Percentiles rank a stretch among this genome's conserved stretches.
phyloP scores from a whole-genome alignment of 1,284 basidiomycete species.

The Trichosporon inkin region DNA sequence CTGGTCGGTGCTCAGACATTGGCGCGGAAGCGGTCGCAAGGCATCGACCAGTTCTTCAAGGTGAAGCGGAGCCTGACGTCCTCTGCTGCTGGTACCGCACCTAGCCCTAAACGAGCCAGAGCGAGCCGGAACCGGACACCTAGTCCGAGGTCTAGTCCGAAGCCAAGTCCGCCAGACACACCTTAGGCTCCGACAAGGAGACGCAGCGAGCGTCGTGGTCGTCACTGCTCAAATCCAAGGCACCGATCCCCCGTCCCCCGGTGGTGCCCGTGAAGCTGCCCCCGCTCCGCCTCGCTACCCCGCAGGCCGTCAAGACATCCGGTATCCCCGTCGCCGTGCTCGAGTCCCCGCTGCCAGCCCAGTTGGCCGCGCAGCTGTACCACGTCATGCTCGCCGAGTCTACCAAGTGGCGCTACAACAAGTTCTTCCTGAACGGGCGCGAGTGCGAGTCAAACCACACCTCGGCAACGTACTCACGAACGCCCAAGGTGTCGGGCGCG shows the following conservation, averaged over 20 bases:
- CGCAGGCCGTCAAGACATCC: slow-evolving; percentile 57
- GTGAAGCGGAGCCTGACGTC: neutral
- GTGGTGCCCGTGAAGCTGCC: neutral
- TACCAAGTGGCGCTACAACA: slow-evolving; percentile 36
- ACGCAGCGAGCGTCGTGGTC: neutral
- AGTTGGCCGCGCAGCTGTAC: slow-evolving; percentile 60
- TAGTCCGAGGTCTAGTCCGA: neutral
- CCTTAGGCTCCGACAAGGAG: neutral
- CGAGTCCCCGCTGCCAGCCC: slow-evolving; percentile 59
- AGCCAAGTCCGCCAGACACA: neutral
- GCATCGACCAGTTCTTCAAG: slow-evolving; percentile 2
- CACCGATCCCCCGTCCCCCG: neutral
- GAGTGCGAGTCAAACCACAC: slow-evolving; percentile 64
- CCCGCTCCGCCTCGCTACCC: slow-evolving; percentile 31
- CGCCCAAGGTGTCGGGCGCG: slow-evolving; percentile 24
- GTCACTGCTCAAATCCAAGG: neutral
- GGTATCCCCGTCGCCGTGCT: slow-evolving; percentile 49
- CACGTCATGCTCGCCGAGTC: slow-evolving; percentile 52
- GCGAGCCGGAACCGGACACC: no score
- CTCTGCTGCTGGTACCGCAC: no score
- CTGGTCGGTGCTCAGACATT: slow-evolving; percentile 29
- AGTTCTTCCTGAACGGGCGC: slow-evolving; percentile 44
- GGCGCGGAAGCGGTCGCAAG: neutral
- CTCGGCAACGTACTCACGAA: slow-evolving; percentile 59
- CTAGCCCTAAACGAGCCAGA: no score